Conservation (phyloP, 176 grass and related monocot genomes). For the Puya raimondii region DNA sequence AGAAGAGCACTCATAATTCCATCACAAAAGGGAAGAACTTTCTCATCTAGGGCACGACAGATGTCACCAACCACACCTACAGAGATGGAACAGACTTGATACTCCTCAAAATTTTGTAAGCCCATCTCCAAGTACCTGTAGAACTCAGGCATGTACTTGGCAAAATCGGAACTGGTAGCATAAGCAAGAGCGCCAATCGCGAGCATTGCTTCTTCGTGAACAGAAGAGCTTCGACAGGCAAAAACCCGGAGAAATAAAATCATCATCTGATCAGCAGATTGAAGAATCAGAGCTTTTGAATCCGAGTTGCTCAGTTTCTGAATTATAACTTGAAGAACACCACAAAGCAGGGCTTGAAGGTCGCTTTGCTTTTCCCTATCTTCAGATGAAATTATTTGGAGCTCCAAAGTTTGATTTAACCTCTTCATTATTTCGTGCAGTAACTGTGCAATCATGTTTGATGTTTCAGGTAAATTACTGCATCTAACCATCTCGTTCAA, state of each 20-base stretch:
- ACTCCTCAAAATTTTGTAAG: conserved; percentile 79
- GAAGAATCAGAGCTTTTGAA: conserved; percentile 53
- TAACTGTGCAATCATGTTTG: conserved; percentile 43
- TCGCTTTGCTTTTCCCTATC: conserved; percentile 73
- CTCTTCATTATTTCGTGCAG: conserved; percentile 67
- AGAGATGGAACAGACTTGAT: conserved; percentile 83
- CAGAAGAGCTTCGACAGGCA: conserved; percentile 64
- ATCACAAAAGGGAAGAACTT: conserved; percentile 74
- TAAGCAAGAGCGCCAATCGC: conserved; percentile 85
- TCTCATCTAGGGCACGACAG: conserved; percentile 73
- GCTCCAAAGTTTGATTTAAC: conserved; percentile 59
- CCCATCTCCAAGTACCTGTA: conserved; percentile 77
- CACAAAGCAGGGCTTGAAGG: conserved; percentile 76
- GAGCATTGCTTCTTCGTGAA: conserved; percentile 96
- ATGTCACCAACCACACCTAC: conserved; percentile 88
- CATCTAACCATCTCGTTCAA: conserved; percentile 90
- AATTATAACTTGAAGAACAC: conserved; percentile 80
- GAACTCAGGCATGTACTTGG: conserved; percentile 74
- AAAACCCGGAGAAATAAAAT: conserved; percentile 67
- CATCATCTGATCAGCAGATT: conserved; percentile 79
- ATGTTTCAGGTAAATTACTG: conserved; percentile 51
- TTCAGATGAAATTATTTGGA: conserved; percentile 48
- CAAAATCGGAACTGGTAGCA: conserved; percentile 75
- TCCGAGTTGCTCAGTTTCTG: conserved; percentile 73
- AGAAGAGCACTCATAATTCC: conserved; percentile 79